A percentile compares a stretch with the other conserved stretches of the same genome.
Evolutionary conservation across 1,284 basidiomycete species (phyloP).

Genomic region (Irpex sp.): DNA sequence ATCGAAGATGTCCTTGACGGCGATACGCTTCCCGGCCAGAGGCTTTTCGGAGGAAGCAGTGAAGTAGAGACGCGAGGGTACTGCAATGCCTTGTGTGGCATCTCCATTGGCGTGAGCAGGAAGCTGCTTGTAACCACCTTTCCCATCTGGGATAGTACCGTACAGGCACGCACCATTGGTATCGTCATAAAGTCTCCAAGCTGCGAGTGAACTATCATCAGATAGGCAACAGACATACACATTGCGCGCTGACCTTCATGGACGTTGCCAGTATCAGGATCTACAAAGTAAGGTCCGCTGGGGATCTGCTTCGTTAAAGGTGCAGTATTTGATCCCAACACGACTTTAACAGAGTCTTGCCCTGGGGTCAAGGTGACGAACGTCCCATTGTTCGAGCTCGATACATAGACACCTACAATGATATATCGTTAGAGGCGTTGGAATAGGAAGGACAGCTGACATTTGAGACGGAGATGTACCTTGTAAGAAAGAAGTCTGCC

Average conservation of each 20-base stretch:
- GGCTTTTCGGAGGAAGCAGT: conserved; percentile 25
- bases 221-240: background rate
- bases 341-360: conserved; percentile 16
- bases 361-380: conserved; percentile 5
- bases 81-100: conserved; percentile 26
- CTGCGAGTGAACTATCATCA: conserved; percentile 10
- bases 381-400: conserved; percentile 15
- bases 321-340: conserved; percentile 17
- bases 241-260: conserved; percentile 20
- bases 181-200: conserved; percentile 27
- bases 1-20: conserved; percentile 32
- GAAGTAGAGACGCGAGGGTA: conserved; percentile 30
- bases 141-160: conserved; percentile 23
- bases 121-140: conserved; percentile 23
- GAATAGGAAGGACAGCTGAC: background rate
- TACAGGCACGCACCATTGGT: conserved; percentile 29
- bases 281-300: conserved; percentile 27
- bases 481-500: conserved; percentile 23
- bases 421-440: background rate
- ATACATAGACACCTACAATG: conserved; percentile 20
- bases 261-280: conserved; percentile 21
- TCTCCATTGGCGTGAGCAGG: conserved; percentile 25
- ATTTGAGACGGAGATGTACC: conserved; percentile 13
- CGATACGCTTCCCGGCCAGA: conserved; percentile 28
- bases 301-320: conserved; percentile 16